Percentiles rank a stretch among this genome's conserved stretches.
Conservation (phyloP, 169 alveolate species). For the Plasmodium coatneyi region DNA sequence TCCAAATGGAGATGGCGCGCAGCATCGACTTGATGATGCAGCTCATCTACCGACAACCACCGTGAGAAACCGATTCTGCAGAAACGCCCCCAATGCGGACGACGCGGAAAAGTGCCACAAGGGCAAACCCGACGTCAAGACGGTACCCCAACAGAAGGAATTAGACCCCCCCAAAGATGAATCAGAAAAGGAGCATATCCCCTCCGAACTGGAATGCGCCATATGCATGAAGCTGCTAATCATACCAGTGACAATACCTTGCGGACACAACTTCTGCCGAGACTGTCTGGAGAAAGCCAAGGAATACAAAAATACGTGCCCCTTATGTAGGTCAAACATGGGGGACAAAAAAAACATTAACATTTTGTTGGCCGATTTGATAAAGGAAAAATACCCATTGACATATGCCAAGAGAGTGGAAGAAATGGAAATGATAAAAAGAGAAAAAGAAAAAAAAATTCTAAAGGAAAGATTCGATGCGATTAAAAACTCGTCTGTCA, state of each 20-base stretch:
- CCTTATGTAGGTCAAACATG: conserved; percentile 77
- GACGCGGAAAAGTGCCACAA: neutral
- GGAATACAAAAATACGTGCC: conserved; percentile 69
- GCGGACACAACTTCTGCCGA: conserved; percentile 87
- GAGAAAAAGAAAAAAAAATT: conserved; percentile 46
- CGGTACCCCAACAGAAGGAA: neutral
- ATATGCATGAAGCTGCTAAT: conserved; percentile 83
- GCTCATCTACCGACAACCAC: neutral
- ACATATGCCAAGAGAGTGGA: conserved; percentile 57
- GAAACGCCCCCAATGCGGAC: neutral
- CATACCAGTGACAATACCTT: conserved; percentile 84
- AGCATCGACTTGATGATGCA: neutral
- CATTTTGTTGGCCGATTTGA: conserved; percentile 58
- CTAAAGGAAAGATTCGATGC: conserved; percentile 46
- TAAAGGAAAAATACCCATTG: conserved; percentile 72
- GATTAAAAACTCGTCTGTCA: conserved; percentile 54
- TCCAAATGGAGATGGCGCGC: neutral
- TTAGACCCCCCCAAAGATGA: neutral
- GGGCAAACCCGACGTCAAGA: neutral
- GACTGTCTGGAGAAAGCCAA: conserved; percentile 83
- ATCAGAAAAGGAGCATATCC: conserved; percentile 2
- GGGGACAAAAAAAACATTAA: conserved; percentile 73
- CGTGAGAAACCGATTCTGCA: neutral
- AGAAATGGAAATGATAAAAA: conserved; percentile 46
- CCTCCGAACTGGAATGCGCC: conserved; percentile 57